Conservation (phyloP, 2,329 filamentous ascomycete species). For the Fusarium brachygibbosum region DNA sequence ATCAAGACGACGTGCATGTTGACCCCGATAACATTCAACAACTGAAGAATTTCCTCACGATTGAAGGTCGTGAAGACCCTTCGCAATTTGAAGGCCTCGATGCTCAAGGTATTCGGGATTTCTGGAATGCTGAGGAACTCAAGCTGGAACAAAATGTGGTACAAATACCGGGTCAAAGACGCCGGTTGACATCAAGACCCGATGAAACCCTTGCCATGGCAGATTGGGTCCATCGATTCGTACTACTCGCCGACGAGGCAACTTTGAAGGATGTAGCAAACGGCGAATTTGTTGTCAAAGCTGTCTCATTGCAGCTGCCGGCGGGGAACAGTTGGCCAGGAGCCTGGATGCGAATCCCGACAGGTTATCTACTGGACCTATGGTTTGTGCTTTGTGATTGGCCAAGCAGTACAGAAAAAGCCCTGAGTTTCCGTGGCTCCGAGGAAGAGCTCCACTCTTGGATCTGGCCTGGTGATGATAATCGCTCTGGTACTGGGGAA, state of each 20-base stretch:
- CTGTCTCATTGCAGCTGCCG: not conserved
- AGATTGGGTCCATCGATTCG: not conserved
- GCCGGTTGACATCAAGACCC: not conserved
- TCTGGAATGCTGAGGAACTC: not conserved
- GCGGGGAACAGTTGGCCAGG: not conserved
- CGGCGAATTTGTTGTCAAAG: constrained; percentile 1
- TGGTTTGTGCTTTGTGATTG: constrained; percentile 3
- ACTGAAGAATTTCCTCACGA: not conserved
- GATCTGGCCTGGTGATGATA: not conserved
- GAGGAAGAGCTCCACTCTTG: not conserved
- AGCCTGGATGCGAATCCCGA: constrained; percentile 13
- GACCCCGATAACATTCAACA: not conserved
- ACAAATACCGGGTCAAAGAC: not conserved
- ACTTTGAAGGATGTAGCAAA: constrained; percentile 3
- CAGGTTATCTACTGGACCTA: constrained; percentile 20
- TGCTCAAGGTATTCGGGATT: not conserved
- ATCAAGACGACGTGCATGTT: not conserved
- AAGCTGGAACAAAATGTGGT: not conserved
- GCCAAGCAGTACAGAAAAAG: not conserved
- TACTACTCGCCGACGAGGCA: not conserved
- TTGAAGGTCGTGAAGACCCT: not conserved
- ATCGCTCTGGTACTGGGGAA: not conserved
- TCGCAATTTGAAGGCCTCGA: not conserved
- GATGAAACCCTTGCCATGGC: not conserved
- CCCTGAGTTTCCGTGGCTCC: not conserved